A percentile compares a stretch with the other conserved stretches of the same genome.
Conservation (phyloP, 139 green algal species). For the Marvania coccoides region DNA sequence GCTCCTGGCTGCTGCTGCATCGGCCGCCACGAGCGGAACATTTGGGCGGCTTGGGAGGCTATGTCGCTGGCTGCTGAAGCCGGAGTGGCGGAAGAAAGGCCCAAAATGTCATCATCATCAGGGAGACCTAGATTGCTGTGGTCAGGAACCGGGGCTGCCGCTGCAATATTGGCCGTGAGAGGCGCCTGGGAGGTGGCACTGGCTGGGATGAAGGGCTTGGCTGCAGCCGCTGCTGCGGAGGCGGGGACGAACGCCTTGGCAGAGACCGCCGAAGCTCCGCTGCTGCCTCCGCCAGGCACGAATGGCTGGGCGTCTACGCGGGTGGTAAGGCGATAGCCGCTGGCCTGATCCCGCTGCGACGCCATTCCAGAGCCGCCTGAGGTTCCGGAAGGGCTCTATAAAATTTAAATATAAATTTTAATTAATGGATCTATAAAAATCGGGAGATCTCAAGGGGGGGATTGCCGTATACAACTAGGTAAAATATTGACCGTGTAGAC, state of each 20-base stretch:
- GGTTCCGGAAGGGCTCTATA: too few species aligned
- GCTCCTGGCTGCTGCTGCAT: not conserved
- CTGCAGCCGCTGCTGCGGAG: slow-evolving; percentile 3
- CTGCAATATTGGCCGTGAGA: too few species aligned
- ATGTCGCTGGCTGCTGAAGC: not conserved
- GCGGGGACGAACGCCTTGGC: not conserved
- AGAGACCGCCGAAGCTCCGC: too few species aligned
- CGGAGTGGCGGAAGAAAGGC: slow-evolving; percentile 35
- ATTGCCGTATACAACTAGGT: too few species aligned
- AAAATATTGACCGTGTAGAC: too few species aligned
- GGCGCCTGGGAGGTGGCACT: not conserved
- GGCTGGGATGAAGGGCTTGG: slow-evolving; percentile 21
- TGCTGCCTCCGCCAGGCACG: not conserved
- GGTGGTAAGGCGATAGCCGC: not conserved
- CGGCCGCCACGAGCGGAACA: slow-evolving; percentile 13
- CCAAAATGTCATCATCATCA: slow-evolving; percentile 45
- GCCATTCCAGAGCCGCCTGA: too few species aligned
- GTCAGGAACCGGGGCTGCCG: not conserved
- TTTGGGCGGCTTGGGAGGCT: slow-evolving; percentile 21
- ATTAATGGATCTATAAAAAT: too few species aligned
- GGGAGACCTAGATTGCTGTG: slow-evolving; percentile 15
- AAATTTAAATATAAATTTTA: too few species aligned
- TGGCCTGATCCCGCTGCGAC: too few species aligned
- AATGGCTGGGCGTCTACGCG: not conserved
- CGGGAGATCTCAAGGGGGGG: too few species aligned